Evolutionary conservation across 2,329 filamentous ascomycete genomes (phyloP), one percentile per base, ranked within the genome.

Genomic region (Sclerotinia sclerotiorum): DNA sequence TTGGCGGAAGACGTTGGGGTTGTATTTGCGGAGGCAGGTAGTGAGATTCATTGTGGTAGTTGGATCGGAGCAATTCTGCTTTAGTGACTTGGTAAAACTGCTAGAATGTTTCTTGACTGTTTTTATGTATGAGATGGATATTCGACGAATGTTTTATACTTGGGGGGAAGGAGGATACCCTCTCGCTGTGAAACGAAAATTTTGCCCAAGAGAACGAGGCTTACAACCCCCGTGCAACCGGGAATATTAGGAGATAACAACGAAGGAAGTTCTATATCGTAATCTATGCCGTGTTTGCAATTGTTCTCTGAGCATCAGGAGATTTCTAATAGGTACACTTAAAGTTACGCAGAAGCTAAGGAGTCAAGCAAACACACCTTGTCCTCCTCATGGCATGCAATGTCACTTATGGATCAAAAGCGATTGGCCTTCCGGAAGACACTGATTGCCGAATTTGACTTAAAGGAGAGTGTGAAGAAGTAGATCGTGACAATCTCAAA

Each of bases 181-280:
- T 21, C 65, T 51, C 19, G 35, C 46, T 32, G 60, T 54, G 56
- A 19, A 67, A 39, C 48, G 48, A 29, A 10, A 21, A 27, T 46
- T 49, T 27, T 35, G 55, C 32, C 35, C 35, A n/a, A n/a, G 39
- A 63, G 13, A 51, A 35, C 54, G 49, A 67, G 65, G 65, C 65
- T 67, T 67, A 44, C 65, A 29, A 29, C 19, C 27, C 46, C 46
- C 42, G 44, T 55, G 27, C 56, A 54, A n/a, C 49, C 51, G 13
- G 35, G 11, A 55, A 54, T 63, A 63, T 63, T 63, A 63, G 60
- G 60, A 63, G 60, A 63, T 63, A 63, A 58, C 55, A 58, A 27
- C 32, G 32, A 63, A 27, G 32, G 35, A 62, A 56, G 39, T 21
- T 6, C 46, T 17, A 27, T 61, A 49, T 27, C 39, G 46, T 51